Conservation (phyloP, 257 asterid species). For the Solanum neorickii region DNA sequence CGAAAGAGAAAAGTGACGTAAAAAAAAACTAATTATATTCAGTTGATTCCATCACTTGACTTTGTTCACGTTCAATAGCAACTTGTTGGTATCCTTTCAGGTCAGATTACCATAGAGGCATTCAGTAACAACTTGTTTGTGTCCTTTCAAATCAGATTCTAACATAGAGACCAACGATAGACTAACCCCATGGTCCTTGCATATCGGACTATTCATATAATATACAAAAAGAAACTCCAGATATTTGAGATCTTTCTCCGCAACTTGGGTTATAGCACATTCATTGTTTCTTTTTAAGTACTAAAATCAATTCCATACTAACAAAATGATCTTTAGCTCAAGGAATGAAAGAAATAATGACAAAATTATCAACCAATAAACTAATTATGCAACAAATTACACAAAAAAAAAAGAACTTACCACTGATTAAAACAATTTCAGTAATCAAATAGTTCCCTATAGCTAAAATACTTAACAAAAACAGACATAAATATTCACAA, state of each 20-base stretch:
- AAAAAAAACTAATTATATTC: too few relatives aligned
- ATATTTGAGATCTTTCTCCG: too few relatives aligned
- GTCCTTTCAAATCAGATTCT: too few relatives aligned
- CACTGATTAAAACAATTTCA: neutral
- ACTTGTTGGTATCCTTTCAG: too few relatives aligned
- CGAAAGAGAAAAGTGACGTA: fast-evolving
- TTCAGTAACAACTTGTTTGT: too few relatives aligned
- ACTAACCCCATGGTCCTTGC: too few relatives aligned
- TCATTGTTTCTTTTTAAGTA: neutral
- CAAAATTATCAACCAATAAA: neutral
- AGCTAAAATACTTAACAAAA: neutral
- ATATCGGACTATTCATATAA: too few relatives aligned
- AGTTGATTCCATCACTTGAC: too few relatives aligned
- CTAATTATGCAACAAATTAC: neutral
- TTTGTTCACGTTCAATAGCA: too few relatives aligned
- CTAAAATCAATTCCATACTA: neutral
- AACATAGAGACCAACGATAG: too few relatives aligned
- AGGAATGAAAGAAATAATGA: neutral
- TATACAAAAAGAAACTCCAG: too few relatives aligned
- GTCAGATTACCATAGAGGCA: too few relatives aligned
- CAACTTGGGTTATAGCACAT: neutral
- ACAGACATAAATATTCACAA: neutral
- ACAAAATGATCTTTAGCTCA: neutral
- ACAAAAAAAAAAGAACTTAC: neutral
- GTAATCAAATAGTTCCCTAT: neutral